Percentiles rank a stretch among this genome's conserved stretches.
phyloP scores from a whole-genome alignment of 2,329 filamentous ascomycete genomes.

The Fusarium marasasianum region DNA sequence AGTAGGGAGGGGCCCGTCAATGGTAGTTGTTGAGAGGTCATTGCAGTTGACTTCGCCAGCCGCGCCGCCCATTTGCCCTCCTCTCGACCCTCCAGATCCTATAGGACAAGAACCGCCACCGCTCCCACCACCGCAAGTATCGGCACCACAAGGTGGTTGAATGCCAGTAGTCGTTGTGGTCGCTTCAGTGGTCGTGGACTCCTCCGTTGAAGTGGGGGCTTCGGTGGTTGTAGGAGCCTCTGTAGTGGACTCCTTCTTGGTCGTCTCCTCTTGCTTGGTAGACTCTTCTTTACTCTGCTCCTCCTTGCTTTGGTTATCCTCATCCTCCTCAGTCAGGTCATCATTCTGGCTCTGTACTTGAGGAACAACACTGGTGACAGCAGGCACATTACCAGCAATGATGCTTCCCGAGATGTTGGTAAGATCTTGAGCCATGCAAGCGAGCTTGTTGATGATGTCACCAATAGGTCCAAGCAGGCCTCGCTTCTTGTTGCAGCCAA shows the following conservation, averaged over 20 bases:
- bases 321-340: constrained; percentile 18
- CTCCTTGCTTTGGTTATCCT: constrained; percentile 4
- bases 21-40: constrained; percentile 16
- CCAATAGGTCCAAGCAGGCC: constrained; percentile 21
- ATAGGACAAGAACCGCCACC: constrained; percentile 19
- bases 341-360: constrained; percentile 11
- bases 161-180: constrained; percentile 5
- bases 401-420: constrained; percentile 9
- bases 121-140: constrained; percentile 11
- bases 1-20: constrained; percentile 13
- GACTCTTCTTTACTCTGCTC: constrained; percentile 24
- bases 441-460: constrained; percentile 25
- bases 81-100: constrained; percentile 5
- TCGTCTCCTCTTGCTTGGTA: constrained; percentile 6
- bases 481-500: constrained; percentile 22
- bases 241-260: constrained; percentile 2
- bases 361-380: constrained; percentile 2
- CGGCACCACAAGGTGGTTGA: constrained; percentile 13
- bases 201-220: not conserved
- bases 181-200: constrained; percentile 23
- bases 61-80: constrained; percentile 1
- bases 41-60: constrained; percentile 2
- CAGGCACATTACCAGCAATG: constrained; percentile 14
- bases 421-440: constrained; percentile 24
- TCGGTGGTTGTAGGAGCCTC: not conserved